Percentiles rank a stretch among this genome's conserved stretches.
Evolutionary conservation across 495 filamentous ascomycete species (phyloP).

Genomic region (Elaphomyces granulatus): DNA sequence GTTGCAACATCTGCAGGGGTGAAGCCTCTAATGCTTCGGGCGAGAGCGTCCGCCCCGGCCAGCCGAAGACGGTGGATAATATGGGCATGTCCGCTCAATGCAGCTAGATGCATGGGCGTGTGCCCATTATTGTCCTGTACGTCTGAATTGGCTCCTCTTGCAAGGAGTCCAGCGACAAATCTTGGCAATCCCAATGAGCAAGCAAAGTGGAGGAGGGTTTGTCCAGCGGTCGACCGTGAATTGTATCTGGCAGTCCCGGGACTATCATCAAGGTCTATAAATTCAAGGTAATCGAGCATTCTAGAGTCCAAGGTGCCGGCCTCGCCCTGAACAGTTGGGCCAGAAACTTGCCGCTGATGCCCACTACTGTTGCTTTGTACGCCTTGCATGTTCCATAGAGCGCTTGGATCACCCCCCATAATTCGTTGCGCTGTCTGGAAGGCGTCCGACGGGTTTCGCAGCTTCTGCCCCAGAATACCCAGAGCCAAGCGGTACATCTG

Average conservation of each 20-base stretch:
- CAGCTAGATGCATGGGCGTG: constrained; percentile 71
- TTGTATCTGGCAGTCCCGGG: constrained; percentile 52
- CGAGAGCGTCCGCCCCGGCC: constrained; percentile 53
- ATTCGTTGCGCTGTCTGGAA: constrained; percentile 37
- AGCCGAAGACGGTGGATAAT: constrained; percentile 63
- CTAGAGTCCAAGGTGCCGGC: constrained; percentile 49
- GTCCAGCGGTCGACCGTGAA: constrained; percentile 46
- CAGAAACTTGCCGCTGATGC: constrained; percentile 33
- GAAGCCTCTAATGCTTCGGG: constrained; percentile 56
- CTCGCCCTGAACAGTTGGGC: constrained; percentile 27
- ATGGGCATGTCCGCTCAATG: constrained; percentile 58
- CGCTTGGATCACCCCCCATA: constrained; percentile 33
- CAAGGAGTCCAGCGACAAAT: constrained; percentile 67
- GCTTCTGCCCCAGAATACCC: constrained; percentile 32
- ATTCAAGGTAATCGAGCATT: constrained; percentile 58
- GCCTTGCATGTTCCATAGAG: constrained; percentile 30
- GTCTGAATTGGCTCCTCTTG: constrained; percentile 65
- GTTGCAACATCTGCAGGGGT: constrained; percentile 59
- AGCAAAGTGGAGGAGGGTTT: constrained; percentile 72
- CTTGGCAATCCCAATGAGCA: constrained; percentile 60
- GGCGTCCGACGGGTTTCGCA: constrained; percentile 35
- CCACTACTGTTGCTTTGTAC: constrained; percentile 29
- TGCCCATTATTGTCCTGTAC: constrained; percentile 66
- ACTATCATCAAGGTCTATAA: constrained; percentile 64
- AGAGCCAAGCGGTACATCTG: constrained; percentile 41